Conservation (phyloP, 2,329 filamentous ascomycete genomes). For the Diaporthe caulivora region DNA sequence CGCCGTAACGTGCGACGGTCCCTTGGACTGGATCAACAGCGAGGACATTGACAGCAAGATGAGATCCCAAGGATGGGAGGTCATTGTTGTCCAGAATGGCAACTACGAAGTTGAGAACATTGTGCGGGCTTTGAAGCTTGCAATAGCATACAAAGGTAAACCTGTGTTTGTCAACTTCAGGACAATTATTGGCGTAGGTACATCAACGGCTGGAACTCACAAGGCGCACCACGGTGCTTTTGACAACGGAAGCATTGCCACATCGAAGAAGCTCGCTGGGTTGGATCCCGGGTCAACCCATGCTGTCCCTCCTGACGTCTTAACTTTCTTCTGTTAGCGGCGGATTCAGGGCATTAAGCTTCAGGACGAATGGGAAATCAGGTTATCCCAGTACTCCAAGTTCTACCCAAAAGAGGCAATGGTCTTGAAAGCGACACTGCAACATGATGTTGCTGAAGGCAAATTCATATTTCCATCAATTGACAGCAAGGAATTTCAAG, state of each 20-base stretch:
- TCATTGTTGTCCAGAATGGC: constrained; percentile 66
- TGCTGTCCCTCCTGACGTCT: constrained; percentile 55
- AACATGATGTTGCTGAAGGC: background rate
- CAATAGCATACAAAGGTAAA: constrained; percentile 52
- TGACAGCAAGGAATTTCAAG: constrained; percentile 38
- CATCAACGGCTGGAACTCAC: constrained; percentile 61
- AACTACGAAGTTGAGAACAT: constrained; percentile 61
- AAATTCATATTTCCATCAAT: background rate
- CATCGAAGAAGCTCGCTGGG: constrained; percentile 62
- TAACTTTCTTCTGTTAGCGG: constrained; percentile 62
- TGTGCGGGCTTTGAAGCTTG: constrained; percentile 59
- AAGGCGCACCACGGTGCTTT: constrained; percentile 70
- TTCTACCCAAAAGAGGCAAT: constrained; percentile 58
- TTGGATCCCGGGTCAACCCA: constrained; percentile 60
- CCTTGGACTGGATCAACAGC: constrained; percentile 64
- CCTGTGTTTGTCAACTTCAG: constrained; percentile 70
- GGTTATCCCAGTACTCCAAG: constrained; percentile 55
- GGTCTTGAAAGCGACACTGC: background rate
- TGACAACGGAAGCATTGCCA: constrained; percentile 63
- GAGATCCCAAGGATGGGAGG: constrained; percentile 67
- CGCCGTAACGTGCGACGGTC: constrained; percentile 70
- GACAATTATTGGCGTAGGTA: constrained; percentile 68
- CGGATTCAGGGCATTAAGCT: constrained; percentile 56
- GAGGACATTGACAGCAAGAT: constrained; percentile 71
- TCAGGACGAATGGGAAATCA: constrained; percentile 59